phyloP scores from a whole-genome alignment of 495 filamentous ascomycete genomes.

The Aspergillus conjunctus region DNA sequence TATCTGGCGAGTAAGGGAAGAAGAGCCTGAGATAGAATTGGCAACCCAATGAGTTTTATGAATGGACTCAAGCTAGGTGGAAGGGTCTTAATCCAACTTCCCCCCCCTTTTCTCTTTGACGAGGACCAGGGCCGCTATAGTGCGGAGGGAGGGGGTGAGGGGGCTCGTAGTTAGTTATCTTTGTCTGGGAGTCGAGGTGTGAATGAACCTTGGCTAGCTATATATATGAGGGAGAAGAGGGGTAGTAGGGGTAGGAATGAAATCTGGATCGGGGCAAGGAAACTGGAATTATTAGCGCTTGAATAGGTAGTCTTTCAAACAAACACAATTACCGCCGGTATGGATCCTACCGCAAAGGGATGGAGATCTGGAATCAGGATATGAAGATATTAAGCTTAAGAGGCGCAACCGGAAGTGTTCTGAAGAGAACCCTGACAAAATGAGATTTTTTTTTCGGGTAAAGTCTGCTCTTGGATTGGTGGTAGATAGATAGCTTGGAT shows the following conservation, averaged over 20 bases:
- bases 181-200: not conserved
- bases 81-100: not conserved
- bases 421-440: no score
- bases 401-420: no score
- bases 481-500: no score
- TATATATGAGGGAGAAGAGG: not conserved
- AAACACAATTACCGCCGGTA: not conserved
- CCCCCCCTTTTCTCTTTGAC: no score
- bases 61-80: no score
- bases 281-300: not conserved
- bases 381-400: not conserved
- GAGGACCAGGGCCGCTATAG: no score
- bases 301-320: not conserved
- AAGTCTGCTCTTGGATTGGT: no score
- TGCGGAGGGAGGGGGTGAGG: no score
- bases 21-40: not conserved
- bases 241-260: no score
- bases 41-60: not conserved
- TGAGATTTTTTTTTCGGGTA: no score
- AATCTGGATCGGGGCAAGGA: not conserved
- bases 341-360: not conserved
- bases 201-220: not conserved
- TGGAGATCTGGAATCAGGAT: not conserved
- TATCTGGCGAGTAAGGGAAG: not conserved
- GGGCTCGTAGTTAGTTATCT: not conserved